Base-by-base conservation (phyloP, 495 filamentous ascomycete genomes). In the Paragyromitra xinjiangensis region DNA sequence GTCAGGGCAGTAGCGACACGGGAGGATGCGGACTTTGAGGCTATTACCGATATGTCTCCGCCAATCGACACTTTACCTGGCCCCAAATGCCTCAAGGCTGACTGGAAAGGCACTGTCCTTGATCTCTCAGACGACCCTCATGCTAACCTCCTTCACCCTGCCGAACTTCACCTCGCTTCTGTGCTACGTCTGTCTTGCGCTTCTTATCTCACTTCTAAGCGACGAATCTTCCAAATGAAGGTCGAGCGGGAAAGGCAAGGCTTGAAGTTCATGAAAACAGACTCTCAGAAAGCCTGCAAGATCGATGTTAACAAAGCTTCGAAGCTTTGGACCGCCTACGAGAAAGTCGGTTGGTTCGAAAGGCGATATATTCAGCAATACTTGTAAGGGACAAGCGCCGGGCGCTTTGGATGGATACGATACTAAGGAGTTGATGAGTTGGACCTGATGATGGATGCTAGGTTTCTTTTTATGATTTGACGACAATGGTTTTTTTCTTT, bases 221-320 rank as follows among this genome's bases (percentile, higher is more conserved):
- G 95, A 77, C 90, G 94, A 44, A 97, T 99, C 84, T 98, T 99
- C 81, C 85, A 91, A 42, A 89, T 89, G 66, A 91, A 93, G 37
- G 87, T 93, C 64, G 88, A 91, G 59, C 89, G 91, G 26, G 84
- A 93, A 55, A 84, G 84, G 62, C 89, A 90, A 62, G 88, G 88
- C 79, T 95, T 97, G 84, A 92, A 95, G 81, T 99, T 99, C 82
- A 88, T 93, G 75, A 99, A 98, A 89, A 98, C 95, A n/a, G 93
- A 97, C 83, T 93, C 94, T 42, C 95, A 99, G 84, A 93, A 97
- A 83, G 93, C 93, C 34, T 97, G 94, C 89, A 96, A 96, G 87
- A 97, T 98, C 74, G 95, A 99, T 83, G 95, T 98, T 83, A 98
- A 98, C 86, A 99, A 99, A 87, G 94, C 95, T 37, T 97, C 93